phyloP scores from a whole-genome alignment of 768 basidiomycete species.

The Hemileccinum impolitum region DNA sequence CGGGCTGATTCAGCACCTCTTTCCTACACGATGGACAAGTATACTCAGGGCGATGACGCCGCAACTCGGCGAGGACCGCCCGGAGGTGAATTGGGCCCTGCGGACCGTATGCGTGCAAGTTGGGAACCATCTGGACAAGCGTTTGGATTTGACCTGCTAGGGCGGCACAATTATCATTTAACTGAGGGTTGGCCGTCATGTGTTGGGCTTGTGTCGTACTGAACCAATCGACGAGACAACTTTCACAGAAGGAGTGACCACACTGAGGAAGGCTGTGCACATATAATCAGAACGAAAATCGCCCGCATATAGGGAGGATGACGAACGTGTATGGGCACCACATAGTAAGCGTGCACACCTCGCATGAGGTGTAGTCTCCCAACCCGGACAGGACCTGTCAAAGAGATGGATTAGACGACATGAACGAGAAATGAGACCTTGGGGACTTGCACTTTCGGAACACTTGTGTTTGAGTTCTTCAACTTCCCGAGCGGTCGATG shows the following conservation, averaged over 20 bases:
- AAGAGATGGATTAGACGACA: not conserved
- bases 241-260: conserved; percentile 67
- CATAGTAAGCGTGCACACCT: conserved; percentile 61
- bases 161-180: conserved; percentile 32
- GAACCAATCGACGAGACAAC: conserved; percentile 58
- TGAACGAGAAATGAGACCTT: not conserved
- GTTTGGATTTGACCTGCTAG: conserved; percentile 15
- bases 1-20: conserved; percentile 45
- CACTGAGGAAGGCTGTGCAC: conserved; percentile 54
- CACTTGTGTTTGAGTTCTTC: conserved; percentile 20
- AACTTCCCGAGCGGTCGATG: conserved; percentile 12
- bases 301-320: not conserved
- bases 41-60: conserved; percentile 46
- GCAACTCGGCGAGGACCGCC: conserved; percentile 18
- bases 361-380: conserved; percentile 57
- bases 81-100: conserved; percentile 18
- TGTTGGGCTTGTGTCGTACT: conserved; percentile 48
- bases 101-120: conserved; percentile 14
- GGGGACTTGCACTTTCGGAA: conserved; percentile 7
- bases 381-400: conserved; percentile 42
- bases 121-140: conserved; percentile 21
- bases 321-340: conserved; percentile 67
- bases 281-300: conserved; percentile 1
- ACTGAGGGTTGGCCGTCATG: conserved; percentile 43
- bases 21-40: conserved; percentile 68